phyloP scores from a whole-genome alignment of 345 rosid genomes.

The Hibiscus syriacus region DNA sequence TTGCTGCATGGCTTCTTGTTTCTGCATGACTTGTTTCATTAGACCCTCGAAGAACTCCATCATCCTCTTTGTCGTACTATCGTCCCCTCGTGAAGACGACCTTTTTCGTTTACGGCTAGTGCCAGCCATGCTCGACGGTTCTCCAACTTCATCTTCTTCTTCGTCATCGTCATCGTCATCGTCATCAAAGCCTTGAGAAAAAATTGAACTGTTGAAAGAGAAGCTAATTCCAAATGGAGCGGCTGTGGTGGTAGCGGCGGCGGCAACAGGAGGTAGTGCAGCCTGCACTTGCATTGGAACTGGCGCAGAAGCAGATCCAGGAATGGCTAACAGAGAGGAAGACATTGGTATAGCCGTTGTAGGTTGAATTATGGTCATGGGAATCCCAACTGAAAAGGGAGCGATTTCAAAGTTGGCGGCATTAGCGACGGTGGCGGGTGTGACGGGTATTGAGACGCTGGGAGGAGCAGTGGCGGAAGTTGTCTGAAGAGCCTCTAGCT shows the following conservation, averaged over 20 bases:
- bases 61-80: constrained; percentile 34
- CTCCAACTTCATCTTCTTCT: constrained; percentile 18
- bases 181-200: constrained; percentile 49
- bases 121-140: constrained; percentile 32
- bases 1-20: constrained; percentile 73
- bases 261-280: background rate
- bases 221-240: constrained; percentile 36
- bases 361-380: constrained; percentile 23
- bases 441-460: constrained; percentile 10
- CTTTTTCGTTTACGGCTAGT: constrained; percentile 67
- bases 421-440: constrained; percentile 12
- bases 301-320: constrained; percentile 17
- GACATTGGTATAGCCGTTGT: constrained; percentile 4
- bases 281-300: background rate
- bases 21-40: constrained; percentile 68
- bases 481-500: constrained; percentile 74
- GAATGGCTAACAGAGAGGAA: constrained; percentile 15
- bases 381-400: constrained; percentile 54
- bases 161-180: constrained; percentile 22
- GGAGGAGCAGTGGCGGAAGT: constrained; percentile 15
- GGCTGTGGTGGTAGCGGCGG: background rate
- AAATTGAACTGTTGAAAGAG: constrained; percentile 57
- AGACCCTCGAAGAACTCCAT: constrained; percentile 63
- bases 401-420: constrained; percentile 11
- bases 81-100: constrained; percentile 16